A percentile compares a stretch with the other conserved stretches of the same genome.
phyloP scores from a whole-genome alignment of 768 basidiomycete genomes.

The Lactifluus piperatus region DNA sequence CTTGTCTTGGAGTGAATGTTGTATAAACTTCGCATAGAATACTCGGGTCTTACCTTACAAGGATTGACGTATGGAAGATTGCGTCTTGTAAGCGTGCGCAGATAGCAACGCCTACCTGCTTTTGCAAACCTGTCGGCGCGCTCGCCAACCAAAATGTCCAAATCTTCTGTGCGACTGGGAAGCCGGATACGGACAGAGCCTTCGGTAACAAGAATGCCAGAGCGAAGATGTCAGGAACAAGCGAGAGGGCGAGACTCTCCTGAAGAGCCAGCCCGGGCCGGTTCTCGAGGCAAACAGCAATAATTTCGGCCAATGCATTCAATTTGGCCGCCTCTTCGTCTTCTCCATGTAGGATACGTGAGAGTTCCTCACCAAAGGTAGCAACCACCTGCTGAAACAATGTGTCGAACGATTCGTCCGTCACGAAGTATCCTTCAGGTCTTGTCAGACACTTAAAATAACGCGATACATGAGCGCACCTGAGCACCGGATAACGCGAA shows the following conservation, averaged over 20 bases:
- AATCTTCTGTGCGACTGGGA: constrained; percentile 23
- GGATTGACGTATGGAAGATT: constrained; percentile 31
- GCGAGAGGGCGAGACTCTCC: constrained; percentile 3
- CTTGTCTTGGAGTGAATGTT: constrained; percentile 15
- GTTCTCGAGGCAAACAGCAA: constrained; percentile 11
- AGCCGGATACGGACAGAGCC: constrained; percentile 16
- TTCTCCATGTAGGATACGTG: constrained; percentile 8
- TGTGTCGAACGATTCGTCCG: constrained; percentile 26
- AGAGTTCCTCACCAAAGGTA: constrained; percentile 15
- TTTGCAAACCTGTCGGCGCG: constrained; percentile 22
- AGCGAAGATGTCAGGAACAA: constrained; percentile 40
- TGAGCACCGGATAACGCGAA: constrained; percentile 33
- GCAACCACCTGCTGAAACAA: constrained; percentile 22
- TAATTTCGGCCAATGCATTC: constrained; percentile 3
- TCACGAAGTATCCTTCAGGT: constrained; percentile 26
- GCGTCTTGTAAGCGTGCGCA: constrained; percentile 36
- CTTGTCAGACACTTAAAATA: constrained; percentile 5
- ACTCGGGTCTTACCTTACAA: constrained; percentile 26
- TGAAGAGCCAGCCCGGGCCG: not conserved
- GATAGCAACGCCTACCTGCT: constrained; percentile 29
- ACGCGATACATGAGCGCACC: constrained; percentile 26
- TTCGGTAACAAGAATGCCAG: constrained; percentile 41
- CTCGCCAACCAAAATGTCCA: constrained; percentile 28
- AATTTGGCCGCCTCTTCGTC: not conserved
- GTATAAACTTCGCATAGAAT: not conserved